Base-by-base conservation (phyloP, 1,284 basidiomycete genomes). In the Hypsizygus ulmarius region DNA sequence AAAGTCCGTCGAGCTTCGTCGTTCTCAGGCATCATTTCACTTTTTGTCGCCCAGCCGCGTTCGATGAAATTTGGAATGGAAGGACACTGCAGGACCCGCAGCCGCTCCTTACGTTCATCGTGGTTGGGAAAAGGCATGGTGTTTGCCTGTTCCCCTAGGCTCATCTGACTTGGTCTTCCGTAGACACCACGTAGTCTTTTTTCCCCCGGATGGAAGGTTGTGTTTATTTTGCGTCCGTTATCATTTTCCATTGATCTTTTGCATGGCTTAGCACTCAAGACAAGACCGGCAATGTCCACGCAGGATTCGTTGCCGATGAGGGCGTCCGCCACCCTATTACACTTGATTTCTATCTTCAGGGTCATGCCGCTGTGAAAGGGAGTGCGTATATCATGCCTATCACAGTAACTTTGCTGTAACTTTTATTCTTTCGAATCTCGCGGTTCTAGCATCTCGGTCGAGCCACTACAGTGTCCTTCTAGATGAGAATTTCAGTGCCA, bases 281-380 rank as follows among this genome's bases (percentile, higher is more conserved):
- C 37, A 41, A 39, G 10, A 52, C 52, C 29, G 49, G 52, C 39
- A 54, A 54, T 34, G 51, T 43, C 25, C 53, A 50, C 25, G 53
- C 53, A n/a, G 53, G 50, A 16, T 54, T 54, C 34, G 50, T 52
- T 1, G 50, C 47, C 35, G 44, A 54, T 42, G 18, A 52, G 32
- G 50, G 50, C 12, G 11, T 52, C 25, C 34, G 37, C 8, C 45
- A 52, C 30, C 46, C 44, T 15, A 41, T 54, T 33, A 52, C 47
- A 40, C 21, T 37, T 25, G 47, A 49, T 49, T 54, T 49, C 27
- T 52, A 52, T 39, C 42, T 52, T 15, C 47, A 52, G 16, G 49
- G 53, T 18, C 50, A 54, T 36, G 47, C 51, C 29, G 53, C 45
- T 14, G 45, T 53, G 30, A 55, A 55, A 55, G 51, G 53, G 35